Evolutionary conservation across 495 filamentous ascomycete species (phyloP).

Genomic region (Talaromyces nanjingensis): DNA sequence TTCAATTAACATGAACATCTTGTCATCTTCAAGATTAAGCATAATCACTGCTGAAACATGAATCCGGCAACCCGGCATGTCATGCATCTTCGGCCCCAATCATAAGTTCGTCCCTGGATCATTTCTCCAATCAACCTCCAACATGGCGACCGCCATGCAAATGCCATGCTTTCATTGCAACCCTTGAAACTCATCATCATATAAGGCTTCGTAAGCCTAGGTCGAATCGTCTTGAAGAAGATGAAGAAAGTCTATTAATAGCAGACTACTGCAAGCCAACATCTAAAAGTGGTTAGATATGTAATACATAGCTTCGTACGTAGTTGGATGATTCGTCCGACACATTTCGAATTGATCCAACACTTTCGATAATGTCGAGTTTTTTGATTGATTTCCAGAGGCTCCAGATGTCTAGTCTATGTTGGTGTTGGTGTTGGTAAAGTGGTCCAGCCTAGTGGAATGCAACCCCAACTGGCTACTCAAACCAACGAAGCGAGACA

Average conservation of each 20-base stretch:
- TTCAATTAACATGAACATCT: neutral
- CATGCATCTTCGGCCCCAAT: neutral
- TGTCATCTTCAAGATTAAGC: neutral
- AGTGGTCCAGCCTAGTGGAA: neutral
- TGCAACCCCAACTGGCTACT: neutral
- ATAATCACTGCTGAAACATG: neutral
- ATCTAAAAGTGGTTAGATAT: neutral
- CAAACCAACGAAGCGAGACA: neutral
- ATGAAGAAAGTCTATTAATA: neutral
- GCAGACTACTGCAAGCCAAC: neutral
- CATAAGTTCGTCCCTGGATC: neutral
- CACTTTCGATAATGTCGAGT: neutral
- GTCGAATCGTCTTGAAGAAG: neutral
- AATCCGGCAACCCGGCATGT: neutral
- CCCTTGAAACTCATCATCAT: neutral
- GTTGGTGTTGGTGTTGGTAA: neutral
- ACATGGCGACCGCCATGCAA: neutral
- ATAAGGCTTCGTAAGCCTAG: neutral
- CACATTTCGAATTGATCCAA: neutral
- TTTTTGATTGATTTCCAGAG: neutral
- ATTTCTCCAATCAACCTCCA: neutral
- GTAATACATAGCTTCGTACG: neutral
- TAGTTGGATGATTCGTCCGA: neutral
- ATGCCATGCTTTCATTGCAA: neutral
- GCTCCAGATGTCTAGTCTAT: neutral